These are phyloP conservation scores for Nemania serpens DNA, from an alignment of 2,329 filamentous ascomycete genomes.

Conservation along the genomic window DNA sequence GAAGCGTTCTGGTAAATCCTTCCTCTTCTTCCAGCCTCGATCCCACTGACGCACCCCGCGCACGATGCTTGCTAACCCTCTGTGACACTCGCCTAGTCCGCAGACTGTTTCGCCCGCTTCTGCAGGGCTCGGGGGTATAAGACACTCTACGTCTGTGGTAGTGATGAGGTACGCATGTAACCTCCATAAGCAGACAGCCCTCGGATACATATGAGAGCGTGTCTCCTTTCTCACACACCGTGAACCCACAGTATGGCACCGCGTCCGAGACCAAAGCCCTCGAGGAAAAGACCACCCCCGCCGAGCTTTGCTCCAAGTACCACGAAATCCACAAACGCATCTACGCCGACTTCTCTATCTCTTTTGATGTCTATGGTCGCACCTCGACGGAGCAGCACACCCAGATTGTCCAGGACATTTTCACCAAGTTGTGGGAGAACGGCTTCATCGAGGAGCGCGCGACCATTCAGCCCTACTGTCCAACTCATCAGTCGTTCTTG, in stretches of 20 bases:
- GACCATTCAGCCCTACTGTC: conserved; percentile 89
- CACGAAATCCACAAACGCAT: conserved; percentile 87
- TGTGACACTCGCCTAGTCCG: conserved; percentile 48
- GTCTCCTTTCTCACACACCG: not conserved
- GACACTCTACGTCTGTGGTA: conserved; percentile 85
- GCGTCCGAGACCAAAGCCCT: conserved; percentile 95
- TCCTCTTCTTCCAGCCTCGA: not conserved
- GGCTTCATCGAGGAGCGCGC: conserved; percentile 85
- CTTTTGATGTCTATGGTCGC: conserved; percentile 92
- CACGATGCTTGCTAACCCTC: conserved; percentile 8
- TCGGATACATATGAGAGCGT: not conserved
- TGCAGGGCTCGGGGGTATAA: conserved; percentile 78
- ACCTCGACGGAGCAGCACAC: conserved; percentile 90
- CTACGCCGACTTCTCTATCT: conserved; percentile 95
- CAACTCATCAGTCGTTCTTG: conserved; percentile 74
- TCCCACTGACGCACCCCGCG: not conserved
- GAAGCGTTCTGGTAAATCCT: conserved; percentile 66
- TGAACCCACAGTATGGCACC: conserved; percentile 71
- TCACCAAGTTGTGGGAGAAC: conserved; percentile 84
- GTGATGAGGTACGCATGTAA: conserved; percentile 64
- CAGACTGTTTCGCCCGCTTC: conserved; percentile 84
- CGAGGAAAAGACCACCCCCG: conserved; percentile 80
- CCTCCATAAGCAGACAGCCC: not conserved
- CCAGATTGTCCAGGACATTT: conserved; percentile 90
- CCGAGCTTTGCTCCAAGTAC: conserved; percentile 90